Base-by-base conservation (phyloP, 768 basidiomycete species). In the Russula brevipes region DNA sequence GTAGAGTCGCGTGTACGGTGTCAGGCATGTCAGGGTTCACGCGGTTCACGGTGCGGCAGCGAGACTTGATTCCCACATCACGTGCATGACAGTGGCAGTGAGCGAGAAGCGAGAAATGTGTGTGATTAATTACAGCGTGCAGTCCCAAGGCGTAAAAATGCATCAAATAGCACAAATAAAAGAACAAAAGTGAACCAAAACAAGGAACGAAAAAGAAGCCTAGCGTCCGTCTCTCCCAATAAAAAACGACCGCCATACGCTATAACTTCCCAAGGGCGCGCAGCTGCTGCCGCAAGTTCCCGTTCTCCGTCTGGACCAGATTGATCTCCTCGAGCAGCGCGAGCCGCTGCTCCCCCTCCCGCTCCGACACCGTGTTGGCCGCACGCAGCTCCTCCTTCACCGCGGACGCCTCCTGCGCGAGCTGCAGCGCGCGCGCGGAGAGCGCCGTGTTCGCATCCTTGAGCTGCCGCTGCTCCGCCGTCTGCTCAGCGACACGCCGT, bases 281-380 rank as follows among this genome's bases (percentile, higher is more conserved):
- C 68, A 94, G 69, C 73, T 93, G 91, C 38, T 85, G 82, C 49
- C 88, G 81, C 63, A 94, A 71, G 44, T 73, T 83, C 45, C 76
- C 79, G 69, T 94, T 93, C 76, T 93, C 90, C 60, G 82, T 86
- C 76, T 93, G 90, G 75, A 88, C 81, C 56, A 81, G 79, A 72
- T 91, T 94, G 69, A 96, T 80, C 76, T 96, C 93, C 70, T 97
- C 94, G 47, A 99, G 79, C 59, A 99, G 72, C 38, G 88, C 87
- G 59, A 92, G 85, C 66, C 88, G 80, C 76, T 95, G 94, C 9
- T 79, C 82, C 75, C 93, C 89, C 70, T 94, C 91, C 16, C 85
- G 83, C 67, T 76, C 79, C 46, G 79, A 80, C 81, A 89, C 84
- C 5, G 24, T 3, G 1, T n/a, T 47, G 11, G 50, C 53, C 44